Evolutionary conservation across 495 filamentous ascomycete genomes (phyloP).

Genomic region (Neurospora tetraspora): DNA sequence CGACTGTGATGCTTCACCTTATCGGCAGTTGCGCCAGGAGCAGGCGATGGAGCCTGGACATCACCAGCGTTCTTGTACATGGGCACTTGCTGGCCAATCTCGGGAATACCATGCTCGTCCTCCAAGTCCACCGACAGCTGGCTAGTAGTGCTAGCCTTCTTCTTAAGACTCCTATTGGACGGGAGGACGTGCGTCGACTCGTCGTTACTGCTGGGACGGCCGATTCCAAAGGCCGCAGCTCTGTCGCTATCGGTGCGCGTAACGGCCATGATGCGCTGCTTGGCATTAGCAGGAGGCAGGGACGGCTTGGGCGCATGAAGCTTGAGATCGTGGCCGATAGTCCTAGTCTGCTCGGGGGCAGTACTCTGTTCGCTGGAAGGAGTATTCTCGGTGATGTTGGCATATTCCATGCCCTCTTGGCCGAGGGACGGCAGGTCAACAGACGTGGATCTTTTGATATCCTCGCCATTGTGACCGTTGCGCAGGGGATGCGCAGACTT

Average conservation of each 20-base stretch:
- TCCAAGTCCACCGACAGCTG: constrained; percentile 41
- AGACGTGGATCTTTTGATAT: constrained; percentile 56
- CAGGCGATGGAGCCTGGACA: constrained; percentile 89
- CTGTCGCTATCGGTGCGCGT: constrained; percentile 82
- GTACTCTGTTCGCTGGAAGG: constrained; percentile 22
- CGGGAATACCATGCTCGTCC: constrained; percentile 78
- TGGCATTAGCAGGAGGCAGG: constrained; percentile 64
- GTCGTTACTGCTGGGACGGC: constrained; percentile 47
- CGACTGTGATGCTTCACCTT: constrained; percentile 57
- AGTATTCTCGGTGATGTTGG: constrained; percentile 38
- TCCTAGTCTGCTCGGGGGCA: constrained; percentile 59
- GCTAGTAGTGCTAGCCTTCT: constrained; percentile 50
- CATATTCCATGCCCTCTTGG: constrained; percentile 86
- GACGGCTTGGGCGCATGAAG: constrained; percentile 88
- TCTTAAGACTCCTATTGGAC: constrained; percentile 42
- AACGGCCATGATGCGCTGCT: constrained; percentile 66
- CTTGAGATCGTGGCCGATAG: constrained; percentile 69
- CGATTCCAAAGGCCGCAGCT: constrained; percentile 73
- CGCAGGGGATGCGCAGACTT: constrained; percentile 16
- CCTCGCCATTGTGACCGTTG: constrained; percentile 38
- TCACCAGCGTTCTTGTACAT: constrained; percentile 93
- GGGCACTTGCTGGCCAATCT: constrained; percentile 81
- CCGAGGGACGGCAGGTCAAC: constrained; percentile 76
- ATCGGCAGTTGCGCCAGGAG: constrained; percentile 42
- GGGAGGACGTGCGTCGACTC: constrained; percentile 23